Evolutionary conservation across 306 rosid genomes (phyloP).

Genomic region (Prinsepia uniflora): DNA sequence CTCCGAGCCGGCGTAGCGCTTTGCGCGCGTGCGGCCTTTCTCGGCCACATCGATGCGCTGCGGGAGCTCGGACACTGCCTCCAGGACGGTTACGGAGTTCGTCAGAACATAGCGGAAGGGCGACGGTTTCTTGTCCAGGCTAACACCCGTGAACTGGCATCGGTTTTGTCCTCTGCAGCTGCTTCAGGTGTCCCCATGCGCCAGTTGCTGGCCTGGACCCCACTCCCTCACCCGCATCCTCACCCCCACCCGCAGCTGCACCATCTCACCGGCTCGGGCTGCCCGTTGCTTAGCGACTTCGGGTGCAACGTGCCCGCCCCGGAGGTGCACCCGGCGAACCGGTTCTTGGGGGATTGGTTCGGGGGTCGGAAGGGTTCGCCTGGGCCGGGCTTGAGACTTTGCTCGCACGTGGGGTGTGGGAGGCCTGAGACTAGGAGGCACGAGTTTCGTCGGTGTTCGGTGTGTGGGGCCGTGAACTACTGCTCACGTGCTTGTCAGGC

Average conservation of each 20-base stretch:
- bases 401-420: slow-evolving; percentile 88
- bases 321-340: slow-evolving; percentile 65
- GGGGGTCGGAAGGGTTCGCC: slow-evolving; percentile 27
- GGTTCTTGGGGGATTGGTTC: slow-evolving; percentile 74
- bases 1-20: slow-evolving; percentile 84
- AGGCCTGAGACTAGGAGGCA: slow-evolving; percentile 81
- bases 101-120: slow-evolving; percentile 73
- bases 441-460: slow-evolving; percentile 90
- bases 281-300: slow-evolving; percentile 75
- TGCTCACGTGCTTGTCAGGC: slow-evolving; percentile 99
- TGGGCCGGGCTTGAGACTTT: slow-evolving; percentile 52
- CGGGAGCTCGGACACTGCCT: slow-evolving; percentile 92
- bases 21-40: slow-evolving; percentile 87
- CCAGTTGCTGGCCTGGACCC: slow-evolving; percentile 45
- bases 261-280: slow-evolving; percentile 40
- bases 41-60: slow-evolving; percentile 83
- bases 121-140: slow-evolving; percentile 82
- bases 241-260: slow-evolving; percentile 35
- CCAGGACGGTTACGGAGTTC: slow-evolving; percentile 93
- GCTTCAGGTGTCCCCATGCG: slow-evolving; percentile 21
- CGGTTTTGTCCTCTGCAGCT: slow-evolving; percentile 45
- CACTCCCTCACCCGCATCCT: slow-evolving; percentile 21
- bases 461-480: slow-evolving; percentile 74
- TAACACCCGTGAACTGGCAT: slow-evolving; percentile 83
- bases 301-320: slow-evolving; percentile 89